Percentiles rank a stretch among this genome's conserved stretches.
Conservation (phyloP, 306 rosid genomes). For the Lathyrus oleraceus region DNA sequence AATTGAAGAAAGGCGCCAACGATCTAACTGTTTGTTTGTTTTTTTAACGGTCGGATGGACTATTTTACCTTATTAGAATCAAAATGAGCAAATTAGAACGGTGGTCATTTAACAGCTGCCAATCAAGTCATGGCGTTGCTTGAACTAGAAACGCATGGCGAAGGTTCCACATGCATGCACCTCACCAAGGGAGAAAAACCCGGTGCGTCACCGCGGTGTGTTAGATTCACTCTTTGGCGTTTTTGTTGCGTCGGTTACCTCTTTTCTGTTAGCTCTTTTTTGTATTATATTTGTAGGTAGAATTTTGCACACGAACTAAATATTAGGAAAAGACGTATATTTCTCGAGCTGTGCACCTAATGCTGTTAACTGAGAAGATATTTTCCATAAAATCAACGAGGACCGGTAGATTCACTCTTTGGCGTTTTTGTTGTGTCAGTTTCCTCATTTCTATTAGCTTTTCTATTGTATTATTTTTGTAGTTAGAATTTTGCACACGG, state of each 20-base stretch:
- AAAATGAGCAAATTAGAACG: background rate
- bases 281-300: background rate
- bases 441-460: background rate
- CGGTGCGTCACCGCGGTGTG: background rate
- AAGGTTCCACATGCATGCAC: background rate
- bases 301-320: background rate
- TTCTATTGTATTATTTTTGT: slow-evolving; percentile 1
- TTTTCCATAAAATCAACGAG: background rate
- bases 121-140: background rate
- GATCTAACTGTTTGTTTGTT: background rate
- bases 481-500: background rate
- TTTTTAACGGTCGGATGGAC: background rate
- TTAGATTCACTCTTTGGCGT: background rate
- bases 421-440: background rate
- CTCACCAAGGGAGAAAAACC: background rate
- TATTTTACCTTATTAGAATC: background rate
- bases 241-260: background rate
- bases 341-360: background rate
- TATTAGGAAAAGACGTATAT: background rate
- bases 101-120: background rate
- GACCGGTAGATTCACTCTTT: background rate
- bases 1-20: slow-evolving; percentile 16
- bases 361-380: background rate
- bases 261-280: background rate
- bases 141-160: background rate